Evolutionary conservation across 108 stramenopile genomes (phyloP).

Genomic region (Cyclostephanos invisitatus): DNA sequence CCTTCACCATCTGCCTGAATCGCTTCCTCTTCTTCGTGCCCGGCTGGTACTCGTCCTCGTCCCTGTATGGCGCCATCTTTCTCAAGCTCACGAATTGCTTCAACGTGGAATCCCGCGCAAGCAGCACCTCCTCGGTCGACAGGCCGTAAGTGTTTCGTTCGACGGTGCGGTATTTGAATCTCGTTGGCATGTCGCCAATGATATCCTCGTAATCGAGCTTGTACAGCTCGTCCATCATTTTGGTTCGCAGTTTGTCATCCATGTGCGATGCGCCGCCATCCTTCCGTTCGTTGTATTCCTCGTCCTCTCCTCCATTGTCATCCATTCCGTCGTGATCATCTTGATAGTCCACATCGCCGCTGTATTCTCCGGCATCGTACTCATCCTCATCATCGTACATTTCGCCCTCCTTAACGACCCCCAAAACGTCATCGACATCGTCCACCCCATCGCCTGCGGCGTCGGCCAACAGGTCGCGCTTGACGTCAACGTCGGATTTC

Average conservation of each 20-base stretch:
- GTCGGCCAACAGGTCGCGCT: slow-evolving; percentile 59
- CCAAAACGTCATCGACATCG: slow-evolving; percentile 56
- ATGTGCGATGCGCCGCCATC: slow-evolving; percentile 47
- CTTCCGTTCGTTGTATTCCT: slow-evolving; percentile 27
- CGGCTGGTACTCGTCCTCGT: slow-evolving; percentile 74
- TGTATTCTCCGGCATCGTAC: slow-evolving; percentile 36
- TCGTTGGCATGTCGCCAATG: slow-evolving; percentile 92
- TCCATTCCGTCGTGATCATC: slow-evolving; percentile 55
- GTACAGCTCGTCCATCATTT: slow-evolving; percentile 92
- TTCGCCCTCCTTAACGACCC: slow-evolving; percentile 68
- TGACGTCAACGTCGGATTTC: slow-evolving; percentile 79
- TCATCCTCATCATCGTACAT: slow-evolving; percentile 66
- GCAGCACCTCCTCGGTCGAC: slow-evolving; percentile 91
- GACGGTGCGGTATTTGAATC: slow-evolving; percentile 98
- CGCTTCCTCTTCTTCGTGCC: slow-evolving; percentile 73
- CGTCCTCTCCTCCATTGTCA: slow-evolving; percentile 63
- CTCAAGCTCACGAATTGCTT: slow-evolving; percentile 96
- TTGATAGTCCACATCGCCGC: slow-evolving; percentile 41
- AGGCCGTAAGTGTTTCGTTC: slow-evolving; percentile 91
- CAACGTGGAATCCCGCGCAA: slow-evolving; percentile 89
- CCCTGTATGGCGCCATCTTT: slow-evolving; percentile 95
- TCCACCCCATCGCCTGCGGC: slow-evolving; percentile 32
- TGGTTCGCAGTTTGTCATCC: slow-evolving; percentile 71
- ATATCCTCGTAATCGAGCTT: slow-evolving; percentile 99
- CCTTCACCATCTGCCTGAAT: slow-evolving; percentile 77